Conservation (phyloP, 1,139 yeast species). For the Schwanniomyces etchellsii region DNA sequence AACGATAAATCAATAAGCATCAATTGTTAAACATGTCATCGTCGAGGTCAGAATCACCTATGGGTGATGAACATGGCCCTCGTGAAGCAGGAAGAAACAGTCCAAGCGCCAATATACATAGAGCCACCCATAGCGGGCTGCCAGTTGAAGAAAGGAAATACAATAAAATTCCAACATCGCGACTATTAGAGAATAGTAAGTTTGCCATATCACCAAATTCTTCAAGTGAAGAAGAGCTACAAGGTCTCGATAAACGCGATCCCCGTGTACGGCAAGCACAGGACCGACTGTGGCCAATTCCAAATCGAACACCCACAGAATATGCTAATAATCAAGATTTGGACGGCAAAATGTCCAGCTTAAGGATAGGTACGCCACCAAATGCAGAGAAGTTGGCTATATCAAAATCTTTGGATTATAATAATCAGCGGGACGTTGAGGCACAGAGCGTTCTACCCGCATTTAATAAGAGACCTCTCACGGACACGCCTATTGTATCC, state of each 20-base stretch:
- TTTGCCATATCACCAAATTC: not conserved
- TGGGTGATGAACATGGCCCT: no score
- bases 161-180: not conserved
- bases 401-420: conserved; percentile 27
- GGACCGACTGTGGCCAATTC: not conserved
- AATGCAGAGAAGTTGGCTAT: conserved; percentile 15
- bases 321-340: not conserved
- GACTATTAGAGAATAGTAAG: not conserved
- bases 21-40: no score
- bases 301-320: not conserved
- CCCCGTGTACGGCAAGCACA: not conserved
- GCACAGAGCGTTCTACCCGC: conserved; percentile 36
- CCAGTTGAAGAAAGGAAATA: no score
- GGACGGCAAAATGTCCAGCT: not conserved
- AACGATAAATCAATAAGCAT: no score
- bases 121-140: no score
- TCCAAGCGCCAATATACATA: no score
- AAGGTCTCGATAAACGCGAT: not conserved
- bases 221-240: not conserved
- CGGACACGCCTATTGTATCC: conserved; percentile 67
- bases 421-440: conserved; percentile 12
- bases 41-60: no score
- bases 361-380: conserved; percentile 1
- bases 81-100: no score
- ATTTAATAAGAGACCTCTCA: conserved; percentile 63